Evolutionary conservation across 768 basidiomycete species (phyloP).

Genomic region (Lactifluus pinguis): DNA sequence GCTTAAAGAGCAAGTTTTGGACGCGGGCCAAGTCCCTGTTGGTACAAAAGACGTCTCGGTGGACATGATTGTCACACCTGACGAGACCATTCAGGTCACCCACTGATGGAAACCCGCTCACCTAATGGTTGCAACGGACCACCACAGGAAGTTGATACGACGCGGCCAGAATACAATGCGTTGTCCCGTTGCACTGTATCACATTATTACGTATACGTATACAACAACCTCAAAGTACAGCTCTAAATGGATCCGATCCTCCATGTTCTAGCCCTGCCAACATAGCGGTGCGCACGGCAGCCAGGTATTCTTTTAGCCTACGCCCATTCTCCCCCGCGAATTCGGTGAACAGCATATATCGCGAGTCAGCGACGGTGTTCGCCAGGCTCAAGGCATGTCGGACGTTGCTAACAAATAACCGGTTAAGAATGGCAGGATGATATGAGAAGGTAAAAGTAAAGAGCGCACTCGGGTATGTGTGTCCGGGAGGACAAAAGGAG

Average conservation of each 20-base stretch:
- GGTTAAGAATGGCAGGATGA: background rate
- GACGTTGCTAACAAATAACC: constrained; percentile 48
- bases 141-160: background rate
- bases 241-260: constrained; percentile 63
- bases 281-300: constrained; percentile 60
- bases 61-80: constrained; percentile 41
- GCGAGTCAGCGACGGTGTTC: constrained; percentile 83
- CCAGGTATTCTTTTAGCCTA: constrained; percentile 63
- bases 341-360: constrained; percentile 52
- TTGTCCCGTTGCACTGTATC: background rate
- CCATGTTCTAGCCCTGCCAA: constrained; percentile 65
- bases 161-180: background rate
- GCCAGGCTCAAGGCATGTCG: constrained; percentile 65
- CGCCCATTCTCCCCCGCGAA: constrained; percentile 59
- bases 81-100: background rate
- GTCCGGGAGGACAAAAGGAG: constrained; percentile 56
- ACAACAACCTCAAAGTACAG: constrained; percentile 21
- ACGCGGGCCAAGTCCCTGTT: constrained; percentile 42
- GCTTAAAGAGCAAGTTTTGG: constrained; percentile 53
- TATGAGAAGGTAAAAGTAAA: background rate
- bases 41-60: constrained; percentile 53
- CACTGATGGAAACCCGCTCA: background rate
- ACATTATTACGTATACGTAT: background rate
- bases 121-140: background rate
- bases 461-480: constrained; percentile 55